A percentile compares a stretch with the other conserved stretches of the same genome.
These are phyloP conservation scores for Rhizopogon vulgaris DNA, from an alignment of 768 basidiomycete genomes.

Conservation along the genomic window DNA sequence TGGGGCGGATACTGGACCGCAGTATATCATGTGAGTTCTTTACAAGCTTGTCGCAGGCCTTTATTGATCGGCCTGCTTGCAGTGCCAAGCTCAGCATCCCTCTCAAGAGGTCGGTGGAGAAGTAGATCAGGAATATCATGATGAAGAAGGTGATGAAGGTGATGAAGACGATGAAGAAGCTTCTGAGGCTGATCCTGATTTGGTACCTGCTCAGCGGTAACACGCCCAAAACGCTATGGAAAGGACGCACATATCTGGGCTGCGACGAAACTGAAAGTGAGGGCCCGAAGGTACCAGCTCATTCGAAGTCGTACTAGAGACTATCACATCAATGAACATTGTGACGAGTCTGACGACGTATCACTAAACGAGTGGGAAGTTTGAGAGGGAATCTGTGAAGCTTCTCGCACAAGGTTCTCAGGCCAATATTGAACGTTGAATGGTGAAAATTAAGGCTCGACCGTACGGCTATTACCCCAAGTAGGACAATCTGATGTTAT, in stretches of 20 bases:
- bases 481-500: background rate
- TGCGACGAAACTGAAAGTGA: background rate
- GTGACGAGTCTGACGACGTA: background rate
- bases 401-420: too few species aligned
- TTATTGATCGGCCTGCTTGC: slow-evolving; percentile 3
- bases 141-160: slow-evolving; percentile 7
- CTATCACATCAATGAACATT: background rate
- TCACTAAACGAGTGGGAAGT: too few species aligned
- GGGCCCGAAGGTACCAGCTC: background rate
- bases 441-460: too few species aligned
- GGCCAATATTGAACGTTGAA: too few species aligned
- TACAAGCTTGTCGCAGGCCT: background rate
- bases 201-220: slow-evolving; percentile 26
- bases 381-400: too few species aligned
- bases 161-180: slow-evolving; percentile 20
- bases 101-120: slow-evolving; percentile 15
- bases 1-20: slow-evolving; percentile 89
- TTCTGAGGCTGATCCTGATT: slow-evolving; percentile 17
- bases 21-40: slow-evolving; percentile 61
- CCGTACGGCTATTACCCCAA: too few species aligned
- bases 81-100: slow-evolving; percentile 29
- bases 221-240: background rate
- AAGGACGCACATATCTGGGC: background rate
- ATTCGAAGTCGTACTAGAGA: background rate
- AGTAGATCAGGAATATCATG: slow-evolving; percentile 20